phyloP scores from a whole-genome alignment of 139 green algal genomes.

The Chlamydomonas schloesseri region DNA sequence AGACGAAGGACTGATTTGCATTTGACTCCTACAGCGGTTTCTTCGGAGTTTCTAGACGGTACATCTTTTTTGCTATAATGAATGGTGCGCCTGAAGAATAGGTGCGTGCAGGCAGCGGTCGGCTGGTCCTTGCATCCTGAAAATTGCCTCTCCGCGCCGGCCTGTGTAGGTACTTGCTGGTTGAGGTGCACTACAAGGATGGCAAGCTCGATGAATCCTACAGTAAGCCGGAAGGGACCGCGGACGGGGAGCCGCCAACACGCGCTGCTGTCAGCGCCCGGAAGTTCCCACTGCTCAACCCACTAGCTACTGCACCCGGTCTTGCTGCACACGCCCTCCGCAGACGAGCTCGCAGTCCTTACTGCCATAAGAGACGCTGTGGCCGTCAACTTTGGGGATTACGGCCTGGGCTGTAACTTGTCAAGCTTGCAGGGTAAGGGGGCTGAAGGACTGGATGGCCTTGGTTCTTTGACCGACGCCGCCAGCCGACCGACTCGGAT shows the following conservation, averaged over 20 bases:
- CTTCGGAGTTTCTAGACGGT: too few species aligned
- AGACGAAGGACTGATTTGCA: too few species aligned
- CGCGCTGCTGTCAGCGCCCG: not conserved
- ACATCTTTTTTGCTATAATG: too few species aligned
- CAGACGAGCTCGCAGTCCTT: not conserved
- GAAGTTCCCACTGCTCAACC: too few species aligned
- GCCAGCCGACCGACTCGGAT: too few species aligned
- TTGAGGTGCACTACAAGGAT: constrained; percentile 19
- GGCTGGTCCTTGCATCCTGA: too few species aligned
- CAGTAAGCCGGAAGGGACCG: not conserved
- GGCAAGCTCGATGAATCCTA: not conserved
- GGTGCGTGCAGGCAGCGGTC: too few species aligned
- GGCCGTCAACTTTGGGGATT: constrained; percentile 13
- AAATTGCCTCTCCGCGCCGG: too few species aligned
- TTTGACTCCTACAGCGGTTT: too few species aligned
- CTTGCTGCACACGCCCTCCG: too few species aligned
- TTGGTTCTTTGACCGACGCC: not conserved
- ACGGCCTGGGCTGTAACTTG: not conserved
- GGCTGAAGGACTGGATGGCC: not conserved
- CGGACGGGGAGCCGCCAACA: not conserved
- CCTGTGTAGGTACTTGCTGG: constrained; percentile 23
- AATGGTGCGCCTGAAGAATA: constrained; percentile 36
- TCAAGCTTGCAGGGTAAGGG: constrained; percentile 2
- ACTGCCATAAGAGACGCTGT: not conserved
- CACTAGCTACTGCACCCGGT: too few species aligned